Evolutionary conservation across 2,329 filamentous ascomycete species (phyloP).

Genomic region (Monosporascus sp.): DNA sequence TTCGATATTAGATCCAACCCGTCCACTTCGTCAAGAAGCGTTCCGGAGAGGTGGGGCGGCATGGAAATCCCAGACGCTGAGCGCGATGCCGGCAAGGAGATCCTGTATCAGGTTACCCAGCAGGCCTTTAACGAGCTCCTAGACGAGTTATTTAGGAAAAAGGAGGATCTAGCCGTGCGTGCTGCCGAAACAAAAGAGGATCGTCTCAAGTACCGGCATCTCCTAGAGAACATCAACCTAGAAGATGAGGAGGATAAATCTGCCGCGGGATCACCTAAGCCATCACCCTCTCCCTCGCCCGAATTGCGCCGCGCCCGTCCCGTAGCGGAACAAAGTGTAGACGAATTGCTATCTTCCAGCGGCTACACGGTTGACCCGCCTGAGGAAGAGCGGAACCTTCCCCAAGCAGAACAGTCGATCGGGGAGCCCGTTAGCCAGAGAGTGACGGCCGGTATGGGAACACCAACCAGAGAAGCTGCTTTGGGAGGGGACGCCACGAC

Average conservation of each 20-base stretch:
- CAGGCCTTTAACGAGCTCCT: conserved; percentile 91
- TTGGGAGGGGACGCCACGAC: conserved; percentile 3
- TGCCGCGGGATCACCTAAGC: conserved; percentile 3
- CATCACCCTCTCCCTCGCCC: conserved; percentile 5
- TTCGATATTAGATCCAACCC: conserved; percentile 66
- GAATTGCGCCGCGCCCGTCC: conserved; percentile 7
- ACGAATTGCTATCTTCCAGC: conserved; percentile 37
- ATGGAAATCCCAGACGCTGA: conserved; percentile 77
- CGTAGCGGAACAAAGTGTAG: conserved; percentile 26
- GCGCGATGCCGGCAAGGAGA: conserved; percentile 77
- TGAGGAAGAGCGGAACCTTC: conserved; percentile 4
- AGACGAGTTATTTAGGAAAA: conserved; percentile 75
- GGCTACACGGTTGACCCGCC: conserved; percentile 37
- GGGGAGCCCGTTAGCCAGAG: conserved; percentile 1
- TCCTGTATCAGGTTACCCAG: conserved; percentile 86
- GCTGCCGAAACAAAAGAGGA: conserved; percentile 58
- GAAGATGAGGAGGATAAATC: conserved; percentile 23
- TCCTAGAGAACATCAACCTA: conserved; percentile 40
- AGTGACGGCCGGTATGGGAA: conserved; percentile 8
- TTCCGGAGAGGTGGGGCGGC: conserved; percentile 70
- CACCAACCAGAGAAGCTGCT: conserved; percentile 13
- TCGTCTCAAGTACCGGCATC: conserved; percentile 51
- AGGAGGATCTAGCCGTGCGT: conserved; percentile 70
- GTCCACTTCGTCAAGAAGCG: conserved; percentile 66
- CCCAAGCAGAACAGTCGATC: conserved; percentile 3